Conservation (phyloP, 2,329 filamentous ascomycete genomes). For the Epichloe gansuensis region DNA sequence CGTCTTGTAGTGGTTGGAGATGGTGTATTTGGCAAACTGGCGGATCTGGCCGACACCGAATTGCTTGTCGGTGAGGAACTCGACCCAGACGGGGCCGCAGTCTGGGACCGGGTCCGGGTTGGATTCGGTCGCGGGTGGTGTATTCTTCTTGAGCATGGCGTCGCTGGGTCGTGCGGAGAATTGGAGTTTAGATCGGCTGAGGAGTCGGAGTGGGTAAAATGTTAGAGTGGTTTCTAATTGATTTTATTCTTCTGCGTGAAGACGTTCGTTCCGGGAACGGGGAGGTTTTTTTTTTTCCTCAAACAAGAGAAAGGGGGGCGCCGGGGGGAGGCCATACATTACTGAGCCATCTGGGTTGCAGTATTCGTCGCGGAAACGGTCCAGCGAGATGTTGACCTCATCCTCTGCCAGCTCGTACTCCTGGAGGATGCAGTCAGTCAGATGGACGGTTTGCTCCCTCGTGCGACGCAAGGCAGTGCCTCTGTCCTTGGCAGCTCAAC, state of each 20-base stretch:
- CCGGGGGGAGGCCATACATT: constrained; percentile 46
- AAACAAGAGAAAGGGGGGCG: neutral
- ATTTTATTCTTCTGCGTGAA: neutral
- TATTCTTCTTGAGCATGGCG: constrained; percentile 75
- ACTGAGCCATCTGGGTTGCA: constrained; percentile 59
- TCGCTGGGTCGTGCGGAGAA: constrained; percentile 79
- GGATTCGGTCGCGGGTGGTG: constrained; percentile 52
- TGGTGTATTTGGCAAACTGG: constrained; percentile 71
- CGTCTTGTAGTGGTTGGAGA: constrained; percentile 68
- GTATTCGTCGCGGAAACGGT: constrained; percentile 66
- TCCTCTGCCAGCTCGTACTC: constrained; percentile 87
- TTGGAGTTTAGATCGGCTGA: constrained; percentile 68
- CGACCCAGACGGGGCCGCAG: constrained; percentile 82
- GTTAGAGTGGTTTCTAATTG: neutral
- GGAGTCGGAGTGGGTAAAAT: neutral
- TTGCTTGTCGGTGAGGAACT: constrained; percentile 69
- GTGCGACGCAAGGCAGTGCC: no score
- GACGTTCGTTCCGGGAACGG: no score
- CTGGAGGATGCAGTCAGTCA: constrained; percentile 30
- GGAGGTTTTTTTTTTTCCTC: neutral
- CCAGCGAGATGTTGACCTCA: constrained; percentile 74
- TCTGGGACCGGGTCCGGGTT: constrained; percentile 60
- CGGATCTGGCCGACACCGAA: constrained; percentile 91
- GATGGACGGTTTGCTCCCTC: neutral
- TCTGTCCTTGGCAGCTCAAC: constrained; percentile 16